Conservation (phyloP, 495 filamentous ascomycete genomes). For the Aspergillus cavernicola region DNA sequence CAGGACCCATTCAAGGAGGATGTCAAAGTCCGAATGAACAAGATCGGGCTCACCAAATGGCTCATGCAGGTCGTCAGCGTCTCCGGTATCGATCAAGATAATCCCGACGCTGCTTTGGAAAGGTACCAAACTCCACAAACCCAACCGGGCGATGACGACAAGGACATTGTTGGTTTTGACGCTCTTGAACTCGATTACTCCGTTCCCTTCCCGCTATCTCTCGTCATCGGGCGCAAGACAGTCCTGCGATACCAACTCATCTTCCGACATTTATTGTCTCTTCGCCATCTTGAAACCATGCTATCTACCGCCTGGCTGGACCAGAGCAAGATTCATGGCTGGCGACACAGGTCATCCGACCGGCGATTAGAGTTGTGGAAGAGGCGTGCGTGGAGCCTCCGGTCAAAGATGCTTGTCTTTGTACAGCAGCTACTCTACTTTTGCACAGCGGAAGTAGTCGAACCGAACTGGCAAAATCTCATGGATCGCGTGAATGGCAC, state of each 20-base stretch:
- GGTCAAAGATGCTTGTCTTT: constrained; percentile 93
- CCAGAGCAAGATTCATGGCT: constrained; percentile 77
- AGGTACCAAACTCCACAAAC: constrained; percentile 51
- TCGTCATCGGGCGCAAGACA: constrained; percentile 95
- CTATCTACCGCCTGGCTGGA: constrained; percentile 84
- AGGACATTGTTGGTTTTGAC: constrained; percentile 82
- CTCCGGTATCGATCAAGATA: constrained; percentile 85
- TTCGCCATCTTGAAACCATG: constrained; percentile 83
- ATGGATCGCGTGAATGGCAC: constrained; percentile 76
- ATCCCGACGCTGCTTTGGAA: constrained; percentile 52
- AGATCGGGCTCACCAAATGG: constrained; percentile 84
- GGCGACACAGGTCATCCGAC: constrained; percentile 75
- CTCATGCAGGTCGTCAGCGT: constrained; percentile 95
- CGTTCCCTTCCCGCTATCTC: constrained; percentile 93
- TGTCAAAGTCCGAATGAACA: constrained; percentile 95
- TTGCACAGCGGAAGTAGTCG: constrained; percentile 93
- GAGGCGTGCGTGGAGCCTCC: constrained; percentile 82
- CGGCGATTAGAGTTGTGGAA: constrained; percentile 86
- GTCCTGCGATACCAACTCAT: constrained; percentile 92
- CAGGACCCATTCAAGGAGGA: constrained; percentile 97
- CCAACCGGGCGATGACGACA: constrained; percentile 64
- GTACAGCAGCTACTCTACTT: constrained; percentile 96
- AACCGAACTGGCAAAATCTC: constrained; percentile 91
- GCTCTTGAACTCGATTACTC: constrained; percentile 89
- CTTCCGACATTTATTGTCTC: constrained; percentile 84